Evolutionary conservation across 1,139 yeast species (phyloP), one percentile per base, ranked within the genome.

Genomic region (Hyphopichia burtonii): DNA sequence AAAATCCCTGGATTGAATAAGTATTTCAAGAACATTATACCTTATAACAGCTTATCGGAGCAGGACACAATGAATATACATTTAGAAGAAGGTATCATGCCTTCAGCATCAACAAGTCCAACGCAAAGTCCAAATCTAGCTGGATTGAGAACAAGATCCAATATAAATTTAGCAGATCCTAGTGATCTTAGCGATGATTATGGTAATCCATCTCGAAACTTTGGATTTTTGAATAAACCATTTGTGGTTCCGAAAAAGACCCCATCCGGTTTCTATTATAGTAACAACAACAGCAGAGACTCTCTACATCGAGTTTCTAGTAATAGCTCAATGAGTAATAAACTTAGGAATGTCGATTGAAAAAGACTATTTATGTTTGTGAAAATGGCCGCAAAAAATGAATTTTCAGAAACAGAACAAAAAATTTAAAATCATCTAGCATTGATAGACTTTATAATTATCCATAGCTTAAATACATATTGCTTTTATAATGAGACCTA

Each of bases 61-160:
- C 60, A 55, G 36, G 49, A 58, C 17, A 55, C 56, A n/a, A 38
- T 54, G 18, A 62, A 54, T 43, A 46, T 60, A 14, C 53, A 48
- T 27, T 50, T 68, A 44, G 75, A 68, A 48, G 74, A 66, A 48
- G 75, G 74, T 1, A 37, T 51, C 6, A 48, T 51, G 48, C 37
- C 51, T 7, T 42, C 54, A 31, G 49, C 46, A n/a, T 50, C 50
- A 27, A 44, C 46, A 30, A 45, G 58, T 3, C 51, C 63, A 16
- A 50, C 51, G 6, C 45, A 46, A 27, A 58, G 53, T 2, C 39
- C 39, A 4, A 49, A 52, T 41, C 49, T 54, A 5, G 52, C 64
- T 0, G 71, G 66, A 14, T 58, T 73, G 18, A 54, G 78, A 36
- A 73, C 78, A 0, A 51, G 78, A 44, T 73, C 74, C 44, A 58